A percentile compares a stretch with the other conserved stretches of the same genome.
phyloP scores from a whole-genome alignment of 1,284 basidiomycete genomes.

The Boletus mariae region DNA sequence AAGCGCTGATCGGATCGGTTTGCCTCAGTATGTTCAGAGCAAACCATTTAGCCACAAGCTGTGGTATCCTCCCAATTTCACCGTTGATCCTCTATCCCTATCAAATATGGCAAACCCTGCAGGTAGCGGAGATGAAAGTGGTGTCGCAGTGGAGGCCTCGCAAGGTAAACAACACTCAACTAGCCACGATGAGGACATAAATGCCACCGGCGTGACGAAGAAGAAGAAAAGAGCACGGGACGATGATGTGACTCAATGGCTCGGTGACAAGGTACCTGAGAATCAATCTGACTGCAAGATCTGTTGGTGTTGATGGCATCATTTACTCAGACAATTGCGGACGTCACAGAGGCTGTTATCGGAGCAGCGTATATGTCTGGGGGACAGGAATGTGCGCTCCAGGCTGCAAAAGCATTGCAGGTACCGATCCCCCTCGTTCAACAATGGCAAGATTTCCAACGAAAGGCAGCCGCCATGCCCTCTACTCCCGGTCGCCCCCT shows the following conservation, averaged over 20 bases:
- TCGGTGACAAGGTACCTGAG: constrained; percentile 68
- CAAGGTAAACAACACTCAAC: constrained; percentile 12
- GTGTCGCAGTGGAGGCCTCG: constrained; percentile 8
- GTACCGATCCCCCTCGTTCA: constrained; percentile 58
- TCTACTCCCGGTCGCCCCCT: constrained; percentile 42
- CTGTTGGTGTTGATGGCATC: constrained; percentile 9
- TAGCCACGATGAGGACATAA: constrained; percentile 13
- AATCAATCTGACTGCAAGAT: constrained; percentile 3
- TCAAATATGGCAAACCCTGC: constrained; percentile 19
- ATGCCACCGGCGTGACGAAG: constrained; percentile 28
- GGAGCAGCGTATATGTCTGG: constrained; percentile 74
- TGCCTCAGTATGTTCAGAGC: constrained; percentile 69
- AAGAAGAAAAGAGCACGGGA: constrained; percentile 45
- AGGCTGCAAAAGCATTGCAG: constrained; percentile 57
- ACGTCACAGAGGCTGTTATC: constrained; percentile 77
- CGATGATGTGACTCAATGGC: constrained; percentile 49
- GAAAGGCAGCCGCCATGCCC: constrained; percentile 43
- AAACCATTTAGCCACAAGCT: constrained; percentile 63
- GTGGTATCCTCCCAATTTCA: constrained; percentile 59
- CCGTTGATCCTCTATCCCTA: constrained; percentile 20
- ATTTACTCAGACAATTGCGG: constrained; percentile 62
- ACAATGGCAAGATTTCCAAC: constrained; percentile 67
- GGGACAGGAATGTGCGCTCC: constrained; percentile 61
- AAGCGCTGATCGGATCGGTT: constrained; percentile 50
- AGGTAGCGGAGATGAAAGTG: constrained; percentile 28